A percentile compares a stretch with the other conserved stretches of the same genome.
phyloP scores from a whole-genome alignment of 2,329 filamentous ascomycete species.

The Gremmenia infestans region DNA sequence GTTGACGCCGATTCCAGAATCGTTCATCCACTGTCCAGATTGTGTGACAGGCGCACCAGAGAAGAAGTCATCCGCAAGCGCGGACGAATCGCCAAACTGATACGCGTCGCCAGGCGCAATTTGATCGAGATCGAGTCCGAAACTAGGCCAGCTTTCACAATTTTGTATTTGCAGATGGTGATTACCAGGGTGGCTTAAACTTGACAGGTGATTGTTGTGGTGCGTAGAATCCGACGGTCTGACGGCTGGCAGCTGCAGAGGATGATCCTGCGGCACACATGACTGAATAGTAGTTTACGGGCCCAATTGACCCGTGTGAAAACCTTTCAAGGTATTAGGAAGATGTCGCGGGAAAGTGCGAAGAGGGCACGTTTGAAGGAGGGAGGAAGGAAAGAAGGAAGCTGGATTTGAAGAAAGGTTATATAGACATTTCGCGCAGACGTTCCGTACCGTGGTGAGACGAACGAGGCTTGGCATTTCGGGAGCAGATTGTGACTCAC shows the following conservation, averaged over 20 bases:
- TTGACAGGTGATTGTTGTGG: conserved; percentile 6
- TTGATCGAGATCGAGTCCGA: background rate
- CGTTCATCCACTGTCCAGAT: background rate
- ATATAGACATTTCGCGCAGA: background rate
- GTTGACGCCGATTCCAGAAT: background rate
- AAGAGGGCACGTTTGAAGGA: background rate
- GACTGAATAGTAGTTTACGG: conserved; percentile 21
- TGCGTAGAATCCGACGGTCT: conserved; percentile 7
- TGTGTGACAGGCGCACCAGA: background rate
- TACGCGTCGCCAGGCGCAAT: background rate
- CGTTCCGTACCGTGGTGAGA: background rate
- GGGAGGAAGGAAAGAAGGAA: background rate
- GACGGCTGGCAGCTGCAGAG: background rate
- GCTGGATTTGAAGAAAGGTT: background rate
- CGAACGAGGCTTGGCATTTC: background rate
- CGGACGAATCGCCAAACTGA: background rate
- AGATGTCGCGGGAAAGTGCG: background rate
- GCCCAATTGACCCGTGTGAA: conserved; percentile 27
- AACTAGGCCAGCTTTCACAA: background rate
- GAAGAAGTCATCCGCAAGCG: background rate
- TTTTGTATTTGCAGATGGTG: background rate
- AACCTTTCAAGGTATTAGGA: background rate
- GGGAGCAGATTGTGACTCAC: background rate
- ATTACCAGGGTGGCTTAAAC: conserved; percentile 16
- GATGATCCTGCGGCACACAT: conserved; percentile 13